Evolutionary conservation across 2,329 filamentous ascomycete genomes (phyloP).

Genomic region (Stemphylium lycopersici): DNA sequence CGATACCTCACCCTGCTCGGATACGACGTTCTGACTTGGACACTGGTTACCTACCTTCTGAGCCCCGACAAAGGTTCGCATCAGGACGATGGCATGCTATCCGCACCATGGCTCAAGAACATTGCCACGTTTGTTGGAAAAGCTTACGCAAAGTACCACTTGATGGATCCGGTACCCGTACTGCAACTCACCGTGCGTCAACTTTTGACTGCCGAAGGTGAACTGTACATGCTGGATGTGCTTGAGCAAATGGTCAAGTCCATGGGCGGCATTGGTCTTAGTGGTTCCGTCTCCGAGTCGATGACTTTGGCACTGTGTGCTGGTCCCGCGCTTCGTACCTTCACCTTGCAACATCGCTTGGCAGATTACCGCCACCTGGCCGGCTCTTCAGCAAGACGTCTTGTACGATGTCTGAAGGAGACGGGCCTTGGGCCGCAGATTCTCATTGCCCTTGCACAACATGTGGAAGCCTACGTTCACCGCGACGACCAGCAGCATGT

Average conservation of each 20-base stretch:
- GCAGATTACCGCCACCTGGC: slow-evolving; percentile 82
- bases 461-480: slow-evolving; percentile 85
- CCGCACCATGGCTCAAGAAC: slow-evolving; percentile 90
- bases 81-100: slow-evolving; percentile 72
- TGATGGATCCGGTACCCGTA: slow-evolving; percentile 83
- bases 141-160: slow-evolving; percentile 83
- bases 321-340: slow-evolving; percentile 76
- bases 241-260: slow-evolving; percentile 86
- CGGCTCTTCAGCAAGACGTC: slow-evolving; percentile 74
- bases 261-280: slow-evolving; percentile 92
- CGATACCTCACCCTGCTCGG: slow-evolving; percentile 92
- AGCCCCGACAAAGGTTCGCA: slow-evolving; percentile 63
- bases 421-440: slow-evolving; percentile 80
- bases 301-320: slow-evolving; percentile 90
- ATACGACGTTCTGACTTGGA: slow-evolving; percentile 94
- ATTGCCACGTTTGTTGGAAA: slow-evolving; percentile 89
- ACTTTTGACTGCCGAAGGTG: slow-evolving; percentile 73
- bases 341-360: slow-evolving; percentile 76
- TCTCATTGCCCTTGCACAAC: slow-evolving; percentile 88
- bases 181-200: slow-evolving; percentile 90
- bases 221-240: slow-evolving; percentile 89
- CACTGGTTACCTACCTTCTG: slow-evolving; percentile 75
- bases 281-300: slow-evolving; percentile 84
- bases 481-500: slow-evolving; percentile 73
- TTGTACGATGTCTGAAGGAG: slow-evolving; percentile 79